Evolutionary conservation across 2,329 filamentous ascomycete genomes (phyloP), one percentile per base, ranked within the genome.

Genomic region (Aspergillus floridensis): DNA sequence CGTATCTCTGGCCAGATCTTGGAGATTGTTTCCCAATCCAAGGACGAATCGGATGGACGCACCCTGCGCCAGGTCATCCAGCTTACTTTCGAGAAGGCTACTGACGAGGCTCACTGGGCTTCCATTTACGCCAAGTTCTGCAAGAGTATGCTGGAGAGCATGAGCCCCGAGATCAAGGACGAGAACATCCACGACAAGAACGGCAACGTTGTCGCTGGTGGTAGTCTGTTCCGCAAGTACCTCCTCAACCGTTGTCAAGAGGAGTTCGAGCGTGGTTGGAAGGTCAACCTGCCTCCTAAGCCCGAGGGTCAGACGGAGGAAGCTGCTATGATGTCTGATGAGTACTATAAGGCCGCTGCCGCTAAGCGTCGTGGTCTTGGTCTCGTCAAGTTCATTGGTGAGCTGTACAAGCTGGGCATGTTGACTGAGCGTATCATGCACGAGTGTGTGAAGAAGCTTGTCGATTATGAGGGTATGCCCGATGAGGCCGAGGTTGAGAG

Each of bases 401-500:
- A 99, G 80, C 86, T 99, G 49, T 99, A 96, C 86, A 99, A 98
- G 84, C 87, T 99, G 62, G 88, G 90, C 75, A 99, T 99, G 95
- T 85, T 99, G 77, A 99, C 95, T 62, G 91, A 97, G 77, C 91
- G 93, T 76, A 99, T 99, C 79, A 99, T 99, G 95, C 93, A 99
- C 81, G 92, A 97, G 79, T 99, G 95, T 84, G 92, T 99, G 29
- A 89, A 92, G 81, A 96, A 96, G 79, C 86, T 99, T 64, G 91
- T 99, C 66, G 93, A 99, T 79, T 98, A 96, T 77, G 89, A 93
- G 72, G 92, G 91, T 63, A 81, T 92, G 62, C 95, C 95, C 49
- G 95, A 99, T 69, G 95, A 99, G 79, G 91, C 93, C 56, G 93
- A 97, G 76, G 89, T 99, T 61, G 95, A 99, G 83, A 96, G 92